These are phyloP conservation scores for Paratinospora sagittata DNA, from an alignment of 164 flowering plant species.

Conservation along the genomic window DNA sequence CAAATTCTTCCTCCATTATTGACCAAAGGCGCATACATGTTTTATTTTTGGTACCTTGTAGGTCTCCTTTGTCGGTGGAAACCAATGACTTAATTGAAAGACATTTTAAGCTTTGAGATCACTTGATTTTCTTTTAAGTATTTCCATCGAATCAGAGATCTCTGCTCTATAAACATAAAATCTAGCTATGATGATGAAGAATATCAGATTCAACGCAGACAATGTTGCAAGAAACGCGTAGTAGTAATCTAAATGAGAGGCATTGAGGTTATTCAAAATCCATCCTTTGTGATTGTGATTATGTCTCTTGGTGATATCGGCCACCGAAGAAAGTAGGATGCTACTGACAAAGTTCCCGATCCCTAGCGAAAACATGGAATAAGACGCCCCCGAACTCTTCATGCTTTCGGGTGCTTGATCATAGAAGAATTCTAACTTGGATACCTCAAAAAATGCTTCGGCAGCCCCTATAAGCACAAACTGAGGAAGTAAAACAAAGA, in stretches of 20 bases:
- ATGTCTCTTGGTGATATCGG: neutral
- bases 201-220: neutral
- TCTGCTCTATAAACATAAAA: too few species aligned
- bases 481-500: conserved; percentile 7
- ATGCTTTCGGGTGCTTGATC: conserved; percentile 17
- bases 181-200: neutral
- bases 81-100: too few species aligned
- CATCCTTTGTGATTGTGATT: too few species aligned
- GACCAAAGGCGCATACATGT: too few species aligned
- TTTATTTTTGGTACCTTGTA: too few species aligned
- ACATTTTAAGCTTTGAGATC: neutral
- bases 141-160: too few species aligned
- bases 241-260: conserved; percentile 7
- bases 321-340: neutral
- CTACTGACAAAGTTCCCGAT: neutral
- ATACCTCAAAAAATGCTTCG: conserved; percentile 8
- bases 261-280: too few species aligned
- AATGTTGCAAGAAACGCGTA: conserved; percentile 1
- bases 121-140: too few species aligned
- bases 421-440: conserved; percentile 8
- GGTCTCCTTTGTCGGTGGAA: too few species aligned
- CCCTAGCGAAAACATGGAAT: conserved; percentile 1
- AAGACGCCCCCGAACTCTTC: conserved; percentile 13
- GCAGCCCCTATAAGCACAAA: conserved; percentile 8
- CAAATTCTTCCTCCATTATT: too few species aligned